phyloP scores from a whole-genome alignment of 2,329 filamentous ascomycete species.

The Ramichloridium luteum region DNA sequence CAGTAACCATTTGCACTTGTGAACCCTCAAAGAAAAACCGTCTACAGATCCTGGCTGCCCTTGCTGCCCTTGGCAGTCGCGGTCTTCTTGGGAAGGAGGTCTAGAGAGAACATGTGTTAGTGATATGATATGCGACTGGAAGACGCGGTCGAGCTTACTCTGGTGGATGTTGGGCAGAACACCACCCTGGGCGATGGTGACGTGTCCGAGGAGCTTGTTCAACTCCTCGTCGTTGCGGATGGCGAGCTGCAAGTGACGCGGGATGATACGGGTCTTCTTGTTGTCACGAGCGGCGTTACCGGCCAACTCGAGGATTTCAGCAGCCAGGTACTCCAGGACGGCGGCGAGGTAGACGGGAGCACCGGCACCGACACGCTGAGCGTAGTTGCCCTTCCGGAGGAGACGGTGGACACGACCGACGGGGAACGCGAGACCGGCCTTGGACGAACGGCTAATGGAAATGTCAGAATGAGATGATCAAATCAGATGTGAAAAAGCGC shows the following conservation, averaged over 20 bases:
- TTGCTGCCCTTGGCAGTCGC: slow-evolving; percentile 65
- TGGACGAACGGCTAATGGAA: slow-evolving; percentile 76
- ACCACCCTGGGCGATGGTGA: slow-evolving; percentile 95
- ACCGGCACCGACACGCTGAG: slow-evolving; percentile 93
- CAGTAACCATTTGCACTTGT: slow-evolving; percentile 19
- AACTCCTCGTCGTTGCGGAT: slow-evolving; percentile 96
- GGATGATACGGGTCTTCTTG: slow-evolving; percentile 99
- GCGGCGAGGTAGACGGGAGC: slow-evolving; percentile 64
- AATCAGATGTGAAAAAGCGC: slow-evolving; percentile 16
- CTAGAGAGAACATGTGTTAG: slow-evolving; percentile 45
- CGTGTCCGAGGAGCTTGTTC: slow-evolving; percentile 95
- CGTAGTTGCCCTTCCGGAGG: slow-evolving; percentile 97
- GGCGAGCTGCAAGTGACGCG: slow-evolving; percentile 91
- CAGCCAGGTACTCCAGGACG: slow-evolving; percentile 94
- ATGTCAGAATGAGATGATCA: slow-evolving; percentile 30
- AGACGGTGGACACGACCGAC: slow-evolving; percentile 99
- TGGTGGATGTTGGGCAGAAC: slow-evolving; percentile 95
- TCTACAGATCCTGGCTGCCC: slow-evolving; percentile 83
- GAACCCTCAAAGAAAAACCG: slow-evolving; percentile 17
- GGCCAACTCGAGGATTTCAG: slow-evolving; percentile 93
- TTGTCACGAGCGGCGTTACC: slow-evolving; percentile 98
- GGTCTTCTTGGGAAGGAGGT: slow-evolving; percentile 99
- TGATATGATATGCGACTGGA: slow-evolving; percentile 4
- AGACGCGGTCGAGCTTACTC: slow-evolving; percentile 49
- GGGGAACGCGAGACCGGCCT: slow-evolving; percentile 97